Conservation (phyloP, 2,329 filamentous ascomycete genomes). For the Nannizzia gypsea region DNA sequence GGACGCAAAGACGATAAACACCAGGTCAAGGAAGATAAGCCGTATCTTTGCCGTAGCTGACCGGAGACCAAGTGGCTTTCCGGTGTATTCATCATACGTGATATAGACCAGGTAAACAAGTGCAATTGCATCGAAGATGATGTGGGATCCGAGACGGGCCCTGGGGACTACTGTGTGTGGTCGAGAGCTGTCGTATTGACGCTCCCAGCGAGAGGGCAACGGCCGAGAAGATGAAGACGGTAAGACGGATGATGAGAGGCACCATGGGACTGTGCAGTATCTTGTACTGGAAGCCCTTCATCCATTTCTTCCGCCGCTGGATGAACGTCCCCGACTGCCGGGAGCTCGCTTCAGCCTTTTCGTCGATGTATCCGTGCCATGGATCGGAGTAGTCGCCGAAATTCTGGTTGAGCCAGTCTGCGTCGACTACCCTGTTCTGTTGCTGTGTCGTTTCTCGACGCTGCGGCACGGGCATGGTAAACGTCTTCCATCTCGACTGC, state of each 20-base stretch:
- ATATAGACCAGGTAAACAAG: constrained; percentile 87
- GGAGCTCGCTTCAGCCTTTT: constrained; percentile 41
- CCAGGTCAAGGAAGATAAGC: constrained; percentile 78
- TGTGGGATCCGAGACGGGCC: constrained; percentile 68
- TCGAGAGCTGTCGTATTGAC: constrained; percentile 56
- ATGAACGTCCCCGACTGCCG: constrained; percentile 37
- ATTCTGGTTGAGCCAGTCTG: constrained; percentile 37
- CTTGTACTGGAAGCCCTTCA: constrained; percentile 53
- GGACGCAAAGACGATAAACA: constrained; percentile 96
- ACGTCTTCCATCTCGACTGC: constrained; percentile 38
- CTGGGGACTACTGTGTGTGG: constrained; percentile 40
- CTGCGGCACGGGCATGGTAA: constrained; percentile 33
- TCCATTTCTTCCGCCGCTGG: constrained; percentile 40
- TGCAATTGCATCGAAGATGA: constrained; percentile 78
- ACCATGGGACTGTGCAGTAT: constrained; percentile 74
- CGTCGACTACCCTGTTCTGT: constrained; percentile 31
- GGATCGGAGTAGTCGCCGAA: constrained; percentile 35
- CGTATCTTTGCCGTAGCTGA: constrained; percentile 74
- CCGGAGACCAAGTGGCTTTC: constrained; percentile 80
- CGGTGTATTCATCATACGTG: constrained; percentile 92
- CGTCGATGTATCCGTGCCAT: constrained; percentile 41
- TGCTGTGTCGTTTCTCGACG: constrained; percentile 24
- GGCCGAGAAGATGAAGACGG: constrained; percentile 70
- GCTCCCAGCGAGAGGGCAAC: constrained; percentile 67
- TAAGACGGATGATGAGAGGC: constrained; percentile 69